Base-by-base conservation (phyloP, 1,284 basidiomycete species). In the Phenoliferia sp. region DNA sequence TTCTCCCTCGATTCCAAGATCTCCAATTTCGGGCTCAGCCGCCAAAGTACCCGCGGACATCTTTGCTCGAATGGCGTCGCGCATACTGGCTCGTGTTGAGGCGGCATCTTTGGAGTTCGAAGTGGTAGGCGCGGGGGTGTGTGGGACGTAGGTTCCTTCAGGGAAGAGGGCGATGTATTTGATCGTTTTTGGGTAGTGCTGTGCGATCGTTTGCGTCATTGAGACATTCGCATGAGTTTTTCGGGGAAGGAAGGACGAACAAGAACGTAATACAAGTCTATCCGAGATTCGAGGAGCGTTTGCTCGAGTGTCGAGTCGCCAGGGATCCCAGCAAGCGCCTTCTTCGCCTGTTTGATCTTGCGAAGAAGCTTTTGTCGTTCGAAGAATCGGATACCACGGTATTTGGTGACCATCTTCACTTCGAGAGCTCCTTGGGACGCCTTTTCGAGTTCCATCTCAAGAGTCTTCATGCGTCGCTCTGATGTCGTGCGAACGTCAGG, bases 81-180 rank as follows among this genome's bases (percentile, higher is more conserved):
- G 58, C 17, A 73, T 44, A 3, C 44, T 3, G 29, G 57, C 52
- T 15, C 71, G 64, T 31, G 48, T 50, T 2, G 55, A 26, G 15
- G 59, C 59, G 28, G 61, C 59, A n/a, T 55, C 34, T 1, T 52
- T 52, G 5, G 52, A 34, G 65, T 26, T 56, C 22, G 34, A 28
- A 16, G 61, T 29, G 2, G 68, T 56, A 17, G 60, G 48, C 10
- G 62, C 10, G 28, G 66, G 22, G 33, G 34, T 2, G 44, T 62
- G 65, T 0, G 69, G 67, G 22, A 66, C 63, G 61, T 69, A 73
- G 56, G 64, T 44, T 3, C 70, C 70, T 57, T 69, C 68, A 50
- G 72, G 72, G 64, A 69, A 73, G 34, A 73, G 70, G 33, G 72
- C 72, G 50, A 73, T 61, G 64, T 73, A 73, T 34, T 72, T 73